Evolutionary conservation across 2,329 filamentous ascomycete species (phyloP).

Genomic region (Colletotrichum orbiculare): DNA sequence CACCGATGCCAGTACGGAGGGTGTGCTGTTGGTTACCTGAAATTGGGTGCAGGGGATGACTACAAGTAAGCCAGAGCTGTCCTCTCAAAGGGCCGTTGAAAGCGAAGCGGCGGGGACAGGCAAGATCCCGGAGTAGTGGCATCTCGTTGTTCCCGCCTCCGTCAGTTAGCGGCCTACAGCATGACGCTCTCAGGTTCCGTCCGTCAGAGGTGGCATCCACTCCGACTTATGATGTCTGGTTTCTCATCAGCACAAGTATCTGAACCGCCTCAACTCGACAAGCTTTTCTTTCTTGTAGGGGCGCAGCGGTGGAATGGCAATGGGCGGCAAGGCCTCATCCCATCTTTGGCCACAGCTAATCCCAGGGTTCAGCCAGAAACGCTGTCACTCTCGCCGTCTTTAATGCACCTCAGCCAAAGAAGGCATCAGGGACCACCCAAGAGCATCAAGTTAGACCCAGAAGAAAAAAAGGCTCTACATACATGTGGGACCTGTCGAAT

Average conservation of each 20-base stretch:
- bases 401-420: neutral
- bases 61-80: too few species aligned
- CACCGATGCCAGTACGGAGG: constrained; percentile 2
- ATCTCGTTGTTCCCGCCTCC: neutral
- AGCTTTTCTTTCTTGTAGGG: constrained; percentile 2
- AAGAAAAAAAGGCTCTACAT: neutral
- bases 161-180: constrained; percentile 4
- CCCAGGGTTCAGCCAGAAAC: neutral
- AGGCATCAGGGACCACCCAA: neutral
- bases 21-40: too few species aligned
- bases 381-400: constrained; percentile 8
- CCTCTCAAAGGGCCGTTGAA: too few species aligned
- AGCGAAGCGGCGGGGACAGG: constrained; percentile 2
- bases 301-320: neutral
- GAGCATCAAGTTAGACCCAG: neutral
- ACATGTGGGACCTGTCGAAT: constrained; percentile 1
- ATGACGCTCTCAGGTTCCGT: constrained; percentile 13
- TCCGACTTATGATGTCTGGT: neutral
- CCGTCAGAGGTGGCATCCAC: constrained; percentile 3
- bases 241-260: constrained; percentile 1
- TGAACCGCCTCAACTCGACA: constrained; percentile 5
- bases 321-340: constrained; percentile 13
- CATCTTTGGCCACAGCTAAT: constrained; percentile 2
- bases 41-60: too few species aligned
- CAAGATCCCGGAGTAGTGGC: neutral